Evolutionary conservation across 495 filamentous ascomycete genomes (phyloP), one percentile per base, ranked within the genome.

Genomic region (Xylaria scruposa): DNA sequence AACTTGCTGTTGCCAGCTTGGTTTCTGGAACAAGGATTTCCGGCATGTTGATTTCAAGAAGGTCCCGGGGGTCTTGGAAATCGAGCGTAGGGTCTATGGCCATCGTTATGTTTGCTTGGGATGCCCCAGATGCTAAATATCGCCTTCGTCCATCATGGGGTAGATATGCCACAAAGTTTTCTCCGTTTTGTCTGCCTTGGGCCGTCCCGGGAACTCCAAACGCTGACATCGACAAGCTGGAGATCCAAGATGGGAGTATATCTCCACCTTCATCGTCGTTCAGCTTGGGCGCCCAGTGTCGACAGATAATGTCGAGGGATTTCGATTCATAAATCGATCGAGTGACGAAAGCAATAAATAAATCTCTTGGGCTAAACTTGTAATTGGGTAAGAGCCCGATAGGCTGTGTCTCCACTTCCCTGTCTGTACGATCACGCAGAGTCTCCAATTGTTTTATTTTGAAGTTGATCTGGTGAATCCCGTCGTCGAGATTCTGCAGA

Each of bases 321-420:
- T 9, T 3, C 21, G 51, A 54, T 29, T 15, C 2, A 15, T 13
- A 54, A 4, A 54, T 54, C 10, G 51, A 54, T 0, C 51, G 51
- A 54, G 51, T 54, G 21, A 54, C 51, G 51, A 54, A 54, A 29
- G 51, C 51, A 54, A 54, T 54, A 21, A 54, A 54, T 29, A 54
- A 54, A 29, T 54, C 51, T 13, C 51, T 54, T 15, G 51, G 21
- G 4, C 51, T 54, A 9, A 54, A 54, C 51, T 54, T 54, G 51
- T 54, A 54, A 29, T 54, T 54, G 4, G 24, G 51, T 17, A 54
- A 54, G 24, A 29, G 7, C 3, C 51, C 51, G 12, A 54, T 29
- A 24, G 51, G 51, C 51, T 54, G 2, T 24, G 51, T 54, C 26
- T 54, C 5, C 5, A 54, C 2, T 29, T 54, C 51, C 24, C 29